Evolutionary conservation across 371 early-diverging fungal species (phyloP).

Genomic region (Actinomucor elegans): DNA sequence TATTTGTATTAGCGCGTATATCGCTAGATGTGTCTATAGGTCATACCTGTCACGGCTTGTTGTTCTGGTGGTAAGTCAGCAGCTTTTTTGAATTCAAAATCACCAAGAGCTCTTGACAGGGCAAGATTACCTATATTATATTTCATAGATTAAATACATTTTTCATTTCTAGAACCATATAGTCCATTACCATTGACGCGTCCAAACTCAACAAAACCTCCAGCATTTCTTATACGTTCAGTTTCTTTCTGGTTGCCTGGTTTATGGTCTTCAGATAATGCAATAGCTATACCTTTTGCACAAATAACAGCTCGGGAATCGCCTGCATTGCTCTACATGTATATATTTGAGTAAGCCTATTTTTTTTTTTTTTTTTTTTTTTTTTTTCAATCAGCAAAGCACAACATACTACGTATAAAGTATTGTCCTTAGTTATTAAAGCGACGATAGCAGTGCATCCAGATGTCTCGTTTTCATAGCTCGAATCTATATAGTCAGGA

Average conservation of each 20-base stretch:
- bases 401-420: slow-evolving; percentile 50
- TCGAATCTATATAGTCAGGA: slow-evolving; percentile 57
- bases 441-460: slow-evolving; percentile 95
- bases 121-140: slow-evolving; percentile 84
- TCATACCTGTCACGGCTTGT: slow-evolving; percentile 90
- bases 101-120: slow-evolving; percentile 94
- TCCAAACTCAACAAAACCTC: slow-evolving; percentile 94
- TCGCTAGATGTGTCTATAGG: too few relatives aligned
- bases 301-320: slow-evolving; percentile 92
- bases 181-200: slow-evolving; percentile 94
- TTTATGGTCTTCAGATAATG: slow-evolving; percentile 94
- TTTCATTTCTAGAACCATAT: too few relatives aligned
- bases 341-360: not conserved
- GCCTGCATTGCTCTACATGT: slow-evolving; percentile 86
- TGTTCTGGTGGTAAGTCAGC: slow-evolving; percentile 71
- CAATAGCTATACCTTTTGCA: slow-evolving; percentile 66
- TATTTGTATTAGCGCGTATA: slow-evolving; percentile 61
- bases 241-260: slow-evolving; percentile 81
- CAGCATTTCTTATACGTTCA: slow-evolving; percentile 81
- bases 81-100: slow-evolving; percentile 93
- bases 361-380: too few relatives aligned
- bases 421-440: slow-evolving; percentile 68
- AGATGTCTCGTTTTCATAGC: slow-evolving; percentile 71
- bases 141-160: too few relatives aligned
- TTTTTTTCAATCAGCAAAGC: too few relatives aligned